Evolutionary conservation across 2,329 filamentous ascomycete genomes (phyloP), one percentile per base, ranked within the genome.

Genomic region (Xylaria sp.): DNA sequence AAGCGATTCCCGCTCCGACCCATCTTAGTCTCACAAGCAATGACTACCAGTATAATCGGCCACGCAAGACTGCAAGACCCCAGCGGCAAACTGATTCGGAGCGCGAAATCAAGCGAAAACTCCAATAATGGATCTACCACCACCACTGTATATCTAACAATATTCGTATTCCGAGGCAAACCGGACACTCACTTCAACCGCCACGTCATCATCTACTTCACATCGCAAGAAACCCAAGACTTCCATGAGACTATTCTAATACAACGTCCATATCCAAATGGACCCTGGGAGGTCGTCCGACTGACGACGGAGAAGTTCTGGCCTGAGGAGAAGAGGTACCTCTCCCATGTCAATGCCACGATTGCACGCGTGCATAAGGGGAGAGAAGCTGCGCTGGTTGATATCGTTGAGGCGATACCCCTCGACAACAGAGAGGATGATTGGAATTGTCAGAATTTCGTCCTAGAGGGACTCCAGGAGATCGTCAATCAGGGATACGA

Each of bases 131-230:
- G 30, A 13, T 18, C 32, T 23, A 20, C 52, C 18, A 55, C 52
- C 18, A 55, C 52, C 9, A 55, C 52, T 18, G 52, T 55, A 15
- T 55, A 55, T 10, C 15, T 55, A 12, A 55, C 52, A 23, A 55
- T 55, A 34, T 55, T 55, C 52, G 52, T 55, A 4, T 55, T 55
- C 13, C 52, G 52, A 8, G 52, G 52, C 2, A 55, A 55, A 6
- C 52, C 52, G 4, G 52, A 55, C 52, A 55, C 52, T 36, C 52
- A 55, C n/a, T 55, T 34, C 52, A 55, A 55, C 23, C 52, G 52
- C 52, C 52, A 55, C 36, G 52, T 55, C 30, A 55, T 55, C 52
- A 36, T 55, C 30, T 55, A 55, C 30, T 55, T 55, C 52, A 36
- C 52, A 18, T 55, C 52, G 7, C 52, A 20, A 34, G 52, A 55